phyloP scores from a whole-genome alignment of 352 stramenopile species.

The Phytophthora colocasiae region DNA sequence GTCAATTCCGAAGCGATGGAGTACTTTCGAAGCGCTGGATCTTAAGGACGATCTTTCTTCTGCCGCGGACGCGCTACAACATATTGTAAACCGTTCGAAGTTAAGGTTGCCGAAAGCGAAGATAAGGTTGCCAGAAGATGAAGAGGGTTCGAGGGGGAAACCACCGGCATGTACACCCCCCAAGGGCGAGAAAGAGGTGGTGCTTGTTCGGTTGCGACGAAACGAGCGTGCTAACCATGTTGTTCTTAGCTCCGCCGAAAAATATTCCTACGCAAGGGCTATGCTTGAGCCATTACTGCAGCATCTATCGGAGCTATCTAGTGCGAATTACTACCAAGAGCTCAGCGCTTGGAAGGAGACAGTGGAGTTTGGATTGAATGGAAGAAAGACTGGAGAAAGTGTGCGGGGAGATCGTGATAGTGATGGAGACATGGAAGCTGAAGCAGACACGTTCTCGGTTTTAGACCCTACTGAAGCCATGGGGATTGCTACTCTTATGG shows the following conservation, averaged over 20 bases:
- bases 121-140: constrained; percentile 9
- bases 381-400: not conserved
- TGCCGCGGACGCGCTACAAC: no score
- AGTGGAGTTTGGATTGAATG: constrained; percentile 2
- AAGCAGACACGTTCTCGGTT: no score
- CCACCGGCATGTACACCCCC: not conserved
- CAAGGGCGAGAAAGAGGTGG: constrained; percentile 2
- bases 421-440: not conserved
- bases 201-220: constrained; percentile 8
- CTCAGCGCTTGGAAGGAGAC: constrained; percentile 13
- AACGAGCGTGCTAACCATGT: constrained; percentile 13
- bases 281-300: constrained; percentile 19
- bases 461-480: no score
- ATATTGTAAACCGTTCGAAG: not conserved
- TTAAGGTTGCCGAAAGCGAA: constrained; percentile 11
- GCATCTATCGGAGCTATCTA: constrained; percentile 15
- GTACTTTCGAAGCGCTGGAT: constrained; percentile 4
- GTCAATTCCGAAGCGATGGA: not conserved
- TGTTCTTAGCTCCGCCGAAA: constrained; percentile 12
- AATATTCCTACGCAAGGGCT: constrained; percentile 16
- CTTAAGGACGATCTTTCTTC: not conserved
- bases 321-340: constrained; percentile 19
- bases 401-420: not conserved
- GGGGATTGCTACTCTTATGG: no score
- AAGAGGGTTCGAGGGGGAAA: no score